Evolutionary conservation across 2,329 filamentous ascomycete genomes (phyloP).

Genomic region (Colletotrichum gigasporum): DNA sequence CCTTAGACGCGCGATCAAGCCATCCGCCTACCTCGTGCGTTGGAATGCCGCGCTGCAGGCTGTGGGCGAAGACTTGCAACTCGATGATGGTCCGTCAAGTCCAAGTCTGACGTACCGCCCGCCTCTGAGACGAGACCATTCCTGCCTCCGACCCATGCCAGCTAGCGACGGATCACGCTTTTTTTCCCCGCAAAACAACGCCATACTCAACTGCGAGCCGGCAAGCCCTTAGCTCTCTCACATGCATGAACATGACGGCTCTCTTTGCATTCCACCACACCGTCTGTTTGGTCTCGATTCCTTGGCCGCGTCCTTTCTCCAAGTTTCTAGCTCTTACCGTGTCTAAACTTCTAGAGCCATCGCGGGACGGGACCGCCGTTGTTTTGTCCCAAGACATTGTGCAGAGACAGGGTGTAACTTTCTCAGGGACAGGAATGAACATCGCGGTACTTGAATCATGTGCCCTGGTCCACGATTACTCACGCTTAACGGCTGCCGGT

Average conservation of each 20-base stretch:
- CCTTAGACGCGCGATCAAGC: background rate
- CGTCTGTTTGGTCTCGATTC: background rate
- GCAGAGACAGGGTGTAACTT: slow-evolving; percentile 6
- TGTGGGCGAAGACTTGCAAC: background rate
- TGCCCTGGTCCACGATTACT: background rate
- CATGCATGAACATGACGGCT: background rate
- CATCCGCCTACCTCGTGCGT: background rate
- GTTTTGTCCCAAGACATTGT: slow-evolving; percentile 26
- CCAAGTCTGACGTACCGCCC: background rate
- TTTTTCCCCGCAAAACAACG: slow-evolving; percentile 1
- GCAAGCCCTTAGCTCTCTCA: background rate
- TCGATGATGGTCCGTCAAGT: too few species aligned
- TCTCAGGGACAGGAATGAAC: background rate
- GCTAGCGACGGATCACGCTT: background rate
- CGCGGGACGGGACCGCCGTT: slow-evolving; percentile 13
- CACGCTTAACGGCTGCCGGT: background rate
- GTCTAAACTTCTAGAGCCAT: slow-evolving; percentile 1
- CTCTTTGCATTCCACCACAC: slow-evolving; percentile 3
- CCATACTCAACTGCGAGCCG: background rate
- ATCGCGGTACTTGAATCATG: slow-evolving; percentile 3
- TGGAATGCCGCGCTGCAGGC: background rate
- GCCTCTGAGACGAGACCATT: slow-evolving; percentile 1
- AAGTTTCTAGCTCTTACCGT: background rate
- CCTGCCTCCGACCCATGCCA: slow-evolving; percentile 18
- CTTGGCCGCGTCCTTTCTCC: background rate